Evolutionary conservation across 331 rosid genomes (phyloP).

Genomic region (Rosa hybrid): DNA sequence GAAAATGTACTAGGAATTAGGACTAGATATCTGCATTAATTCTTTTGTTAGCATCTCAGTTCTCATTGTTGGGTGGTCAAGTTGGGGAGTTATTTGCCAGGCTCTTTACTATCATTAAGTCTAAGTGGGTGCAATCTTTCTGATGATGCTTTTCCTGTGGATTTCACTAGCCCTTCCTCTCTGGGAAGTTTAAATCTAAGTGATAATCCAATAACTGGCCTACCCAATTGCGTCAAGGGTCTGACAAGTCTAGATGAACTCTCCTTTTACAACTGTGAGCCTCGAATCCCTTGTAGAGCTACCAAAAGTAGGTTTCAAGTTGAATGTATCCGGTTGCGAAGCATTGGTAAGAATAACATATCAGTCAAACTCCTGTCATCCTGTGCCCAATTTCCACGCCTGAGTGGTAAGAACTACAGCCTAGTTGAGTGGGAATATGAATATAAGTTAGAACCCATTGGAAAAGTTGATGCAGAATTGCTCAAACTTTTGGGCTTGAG

Average conservation of each 20-base stretch:
- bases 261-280: accelerated
- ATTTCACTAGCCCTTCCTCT: neutral
- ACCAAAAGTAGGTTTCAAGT: neutral
- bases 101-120: neutral
- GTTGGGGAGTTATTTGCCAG: neutral
- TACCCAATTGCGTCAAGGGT: neutral
- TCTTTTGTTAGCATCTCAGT: no score
- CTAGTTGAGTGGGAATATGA: neutral
- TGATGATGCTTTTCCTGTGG: conserved; percentile 3
- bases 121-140: conserved; percentile 6
- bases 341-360: neutral
- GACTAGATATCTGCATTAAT: no score
- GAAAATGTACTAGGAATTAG: no score
- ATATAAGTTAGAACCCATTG: neutral
- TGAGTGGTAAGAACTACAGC: neutral
- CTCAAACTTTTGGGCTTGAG: neutral
- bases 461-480: neutral
- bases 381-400: neutral
- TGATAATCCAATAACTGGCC: neutral
- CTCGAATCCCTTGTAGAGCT: neutral
- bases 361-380: neutral
- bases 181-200: neutral
- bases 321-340: no score
- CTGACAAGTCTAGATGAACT: neutral
- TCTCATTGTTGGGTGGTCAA: no score